A percentile compares a stretch with the other conserved stretches of the same genome.
Conservation (phyloP, 2,329 filamentous ascomycete genomes). For the Berkeleyomyces rouxiae region DNA sequence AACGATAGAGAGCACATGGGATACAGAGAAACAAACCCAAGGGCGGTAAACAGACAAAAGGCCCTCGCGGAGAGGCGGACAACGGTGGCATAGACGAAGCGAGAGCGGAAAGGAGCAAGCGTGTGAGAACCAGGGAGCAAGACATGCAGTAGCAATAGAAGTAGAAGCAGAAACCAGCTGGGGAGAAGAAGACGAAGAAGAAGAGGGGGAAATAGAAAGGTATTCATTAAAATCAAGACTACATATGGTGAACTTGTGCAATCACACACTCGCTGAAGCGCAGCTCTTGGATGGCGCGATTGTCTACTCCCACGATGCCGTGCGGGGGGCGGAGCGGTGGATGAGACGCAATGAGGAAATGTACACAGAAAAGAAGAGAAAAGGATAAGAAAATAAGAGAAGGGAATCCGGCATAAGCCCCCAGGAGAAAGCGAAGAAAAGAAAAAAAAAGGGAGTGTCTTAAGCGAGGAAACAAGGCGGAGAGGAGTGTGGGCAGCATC, state of each 20-base stretch:
- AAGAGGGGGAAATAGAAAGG: not conserved
- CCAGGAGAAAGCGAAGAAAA: not conserved
- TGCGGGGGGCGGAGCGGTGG: no score
- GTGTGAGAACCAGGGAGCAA: not conserved
- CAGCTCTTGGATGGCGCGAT: no score
- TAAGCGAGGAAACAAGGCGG: not conserved
- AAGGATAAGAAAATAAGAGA: not conserved
- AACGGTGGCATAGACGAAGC: slow-evolving; percentile 2
- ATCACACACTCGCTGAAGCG: no score
- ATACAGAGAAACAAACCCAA: not conserved
- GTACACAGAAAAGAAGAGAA: not conserved
- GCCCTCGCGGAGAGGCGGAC: not conserved
- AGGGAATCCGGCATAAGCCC: not conserved
- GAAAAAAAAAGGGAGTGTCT: not conserved
- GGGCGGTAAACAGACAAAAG: not conserved
- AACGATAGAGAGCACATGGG: not conserved
- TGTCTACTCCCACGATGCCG: no score
- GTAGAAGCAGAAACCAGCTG: not conserved
- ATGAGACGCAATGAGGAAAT: not conserved
- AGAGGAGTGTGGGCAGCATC: not conserved
- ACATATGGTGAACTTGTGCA: not conserved
- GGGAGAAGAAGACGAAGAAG: not conserved
- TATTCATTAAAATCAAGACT: slow-evolving; percentile 1
- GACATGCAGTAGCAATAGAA: not conserved
- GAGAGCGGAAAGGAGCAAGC: not conserved